Evolutionary conservation across 805 yeast genomes (phyloP), one percentile per base, ranked within the genome.

Genomic region (Maudiozyma barnettii): DNA sequence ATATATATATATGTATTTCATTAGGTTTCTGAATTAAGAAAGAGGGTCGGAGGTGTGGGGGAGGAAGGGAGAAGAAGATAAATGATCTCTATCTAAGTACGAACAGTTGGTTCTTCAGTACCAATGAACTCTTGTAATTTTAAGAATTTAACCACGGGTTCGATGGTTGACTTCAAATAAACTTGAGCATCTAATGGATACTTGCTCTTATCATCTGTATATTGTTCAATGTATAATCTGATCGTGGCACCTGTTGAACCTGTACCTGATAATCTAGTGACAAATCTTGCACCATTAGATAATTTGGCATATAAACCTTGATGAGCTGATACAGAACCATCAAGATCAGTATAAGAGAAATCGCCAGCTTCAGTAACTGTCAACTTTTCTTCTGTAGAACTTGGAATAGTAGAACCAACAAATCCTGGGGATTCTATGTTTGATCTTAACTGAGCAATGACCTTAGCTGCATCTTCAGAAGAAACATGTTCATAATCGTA

Each of bases 191-290:
- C 65, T 51, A 65, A 54, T 3, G 58, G 56, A 58, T 75, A 78
- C 42, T 72, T 74, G 12, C 77, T 53, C 45, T 67, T 60, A 59
- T 88, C 95, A 41, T 66, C 56, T 19, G 84, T 80, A 69, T 85
- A 88, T 67, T 81, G 83, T 68, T 93, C 99, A 61, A 91, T 71
- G 68, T 93, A 93, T 55, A 93, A 74, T 67, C 99, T 80, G 47
- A 93, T 89, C 2, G 99, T 93, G 18, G 99, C 98, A 40, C 99
- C 99, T 1, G 95, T 82, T 1, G 97, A 90, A 14, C 99, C 99
- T 2, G 99, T 93, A 49, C 99, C 99, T 0, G 96, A 88, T 55
- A 93, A 74, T 67, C 99, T 82, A 45, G 87, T 85, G 33, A 93
- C 85, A 46, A 91, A 78, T 66, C 98, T 79, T 49, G 87, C 76